Evolutionary conservation across 495 filamentous ascomycete species (phyloP), one percentile per base, ranked within the genome.

Genomic region (Penicillium ochrochloron): DNA sequence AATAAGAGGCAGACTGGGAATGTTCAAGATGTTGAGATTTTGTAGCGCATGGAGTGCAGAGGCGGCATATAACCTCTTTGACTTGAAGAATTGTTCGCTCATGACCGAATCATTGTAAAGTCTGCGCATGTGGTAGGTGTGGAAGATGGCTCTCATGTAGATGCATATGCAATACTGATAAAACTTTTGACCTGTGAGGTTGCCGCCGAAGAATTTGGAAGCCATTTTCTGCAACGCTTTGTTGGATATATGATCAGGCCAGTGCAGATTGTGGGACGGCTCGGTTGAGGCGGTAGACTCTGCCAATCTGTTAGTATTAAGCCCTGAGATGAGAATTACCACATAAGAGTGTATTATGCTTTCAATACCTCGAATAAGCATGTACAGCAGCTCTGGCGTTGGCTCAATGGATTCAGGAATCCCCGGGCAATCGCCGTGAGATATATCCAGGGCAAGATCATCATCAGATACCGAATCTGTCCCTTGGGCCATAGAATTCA

Each of bases 241-340:
- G n/a, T 71, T 48, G 4, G 71, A 70, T 27, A 76, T 73, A 62
- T 76, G 73, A 52, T 74, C 72, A 1, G 73, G 73, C 73, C 73
- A 76, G 54, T 65, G 62, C 37, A 72, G 39, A 15, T 23, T 37
- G 2, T 19, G 33, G 12, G 61, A 55, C 19, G 50, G 37, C 21
- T 55, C 61, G 33, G 23, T 23, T 15, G 53, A 27, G 27, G 44
- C 33, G 2, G 59, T 50, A 11, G 59, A 64, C 15, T 68, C 67
- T 73, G 37, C 34, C 34, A 31, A 12, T 33, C 25, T 31, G 39
- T 73, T 63, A 67, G 62, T 33, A 17, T 0, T 0, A 27, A 17
- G n/a, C 5, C 34, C 21, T 14, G 51, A 48, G 44, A 25, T 7
- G 19, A 10, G 0, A 44, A 21, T 10, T 3, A 9, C 6, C 6